phyloP scores from a whole-genome alignment of 495 filamentous ascomycete species.

The Aeminium ludgeri region DNA sequence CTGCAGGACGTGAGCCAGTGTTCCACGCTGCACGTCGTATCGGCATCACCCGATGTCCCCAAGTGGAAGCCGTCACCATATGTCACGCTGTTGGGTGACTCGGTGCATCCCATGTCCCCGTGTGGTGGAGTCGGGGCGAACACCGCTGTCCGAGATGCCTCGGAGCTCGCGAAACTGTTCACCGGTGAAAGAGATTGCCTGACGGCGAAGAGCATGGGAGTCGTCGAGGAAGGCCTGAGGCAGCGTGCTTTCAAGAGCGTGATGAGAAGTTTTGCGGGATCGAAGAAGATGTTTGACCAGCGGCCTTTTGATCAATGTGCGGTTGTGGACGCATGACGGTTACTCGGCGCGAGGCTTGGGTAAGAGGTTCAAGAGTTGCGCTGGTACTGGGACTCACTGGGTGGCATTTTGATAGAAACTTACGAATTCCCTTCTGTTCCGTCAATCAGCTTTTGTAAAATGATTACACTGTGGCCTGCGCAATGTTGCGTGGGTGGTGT shows the following conservation, averaged over 20 bases:
- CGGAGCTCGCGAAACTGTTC: constrained; percentile 21
- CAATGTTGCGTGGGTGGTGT: too few relatives aligned
- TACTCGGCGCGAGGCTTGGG: background rate
- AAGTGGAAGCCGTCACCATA: constrained; percentile 19
- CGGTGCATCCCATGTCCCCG: constrained; percentile 2
- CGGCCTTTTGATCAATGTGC: background rate
- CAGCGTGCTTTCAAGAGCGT: constrained; percentile 1
- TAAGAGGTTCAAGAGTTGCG: background rate
- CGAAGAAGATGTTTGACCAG: constrained; percentile 4
- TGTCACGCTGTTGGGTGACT: constrained; percentile 2
- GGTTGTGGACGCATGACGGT: background rate
- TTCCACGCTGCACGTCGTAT: constrained; percentile 2
- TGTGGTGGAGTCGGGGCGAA: constrained; percentile 4
- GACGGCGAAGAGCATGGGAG: background rate
- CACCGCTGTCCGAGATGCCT: constrained; percentile 20
- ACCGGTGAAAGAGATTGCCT: constrained; percentile 11
- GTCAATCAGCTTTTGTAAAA: too few relatives aligned
- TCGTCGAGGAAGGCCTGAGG: constrained; percentile 2
- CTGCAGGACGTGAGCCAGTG: constrained; percentile 3
- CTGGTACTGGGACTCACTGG: too few relatives aligned
- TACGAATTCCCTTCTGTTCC: too few relatives aligned
- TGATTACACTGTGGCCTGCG: too few relatives aligned
- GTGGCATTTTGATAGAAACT: too few relatives aligned
- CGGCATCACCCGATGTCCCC: constrained; percentile 7
- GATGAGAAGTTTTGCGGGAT: constrained; percentile 4